These are phyloP conservation scores for Sisymbrium irio DNA, from an alignment of 345 rosid species.

Conservation along the genomic window DNA sequence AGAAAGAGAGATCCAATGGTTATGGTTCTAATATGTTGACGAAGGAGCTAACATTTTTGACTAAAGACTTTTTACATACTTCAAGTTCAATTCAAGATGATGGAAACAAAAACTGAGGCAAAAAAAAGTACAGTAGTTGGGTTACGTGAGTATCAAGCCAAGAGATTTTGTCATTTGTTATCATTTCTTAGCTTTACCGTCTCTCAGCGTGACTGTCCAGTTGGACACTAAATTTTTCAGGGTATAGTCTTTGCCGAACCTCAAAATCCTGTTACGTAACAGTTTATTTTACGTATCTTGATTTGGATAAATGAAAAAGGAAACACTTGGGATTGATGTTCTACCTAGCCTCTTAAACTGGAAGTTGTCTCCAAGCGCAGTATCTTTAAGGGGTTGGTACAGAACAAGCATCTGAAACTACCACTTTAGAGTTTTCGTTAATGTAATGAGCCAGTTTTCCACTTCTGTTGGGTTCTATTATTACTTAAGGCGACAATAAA, in stretches of 20 bases:
- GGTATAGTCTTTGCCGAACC: neutral
- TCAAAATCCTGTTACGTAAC: neutral
- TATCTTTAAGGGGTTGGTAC: neutral
- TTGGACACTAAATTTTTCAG: slow-evolving; percentile 46
- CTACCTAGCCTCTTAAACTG: neutral
- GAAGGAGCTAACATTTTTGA: slow-evolving; percentile 18
- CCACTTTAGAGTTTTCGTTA: neutral
- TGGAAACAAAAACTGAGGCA: neutral
- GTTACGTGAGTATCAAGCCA: neutral
- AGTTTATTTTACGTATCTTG: neutral
- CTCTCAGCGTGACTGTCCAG: slow-evolving; percentile 57
- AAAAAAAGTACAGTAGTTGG: neutral
- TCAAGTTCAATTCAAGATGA: neutral
- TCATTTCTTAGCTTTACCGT: slow-evolving; percentile 44
- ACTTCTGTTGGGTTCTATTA: neutral
- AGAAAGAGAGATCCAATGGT: slow-evolving; percentile 13
- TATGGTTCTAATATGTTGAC: slow-evolving; percentile 19
- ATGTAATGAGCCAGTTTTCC: neutral
- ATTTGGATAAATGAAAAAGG: neutral
- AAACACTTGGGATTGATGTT: neutral
- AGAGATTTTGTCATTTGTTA: neutral
- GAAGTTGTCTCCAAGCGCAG: neutral
- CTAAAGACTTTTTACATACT: slow-evolving; percentile 26
- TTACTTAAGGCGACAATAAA: neutral
- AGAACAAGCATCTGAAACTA: neutral